Evolutionary conservation across 2,329 filamentous ascomycete species (phyloP).

Genomic region (Myriosclerotinia scirpicola): DNA sequence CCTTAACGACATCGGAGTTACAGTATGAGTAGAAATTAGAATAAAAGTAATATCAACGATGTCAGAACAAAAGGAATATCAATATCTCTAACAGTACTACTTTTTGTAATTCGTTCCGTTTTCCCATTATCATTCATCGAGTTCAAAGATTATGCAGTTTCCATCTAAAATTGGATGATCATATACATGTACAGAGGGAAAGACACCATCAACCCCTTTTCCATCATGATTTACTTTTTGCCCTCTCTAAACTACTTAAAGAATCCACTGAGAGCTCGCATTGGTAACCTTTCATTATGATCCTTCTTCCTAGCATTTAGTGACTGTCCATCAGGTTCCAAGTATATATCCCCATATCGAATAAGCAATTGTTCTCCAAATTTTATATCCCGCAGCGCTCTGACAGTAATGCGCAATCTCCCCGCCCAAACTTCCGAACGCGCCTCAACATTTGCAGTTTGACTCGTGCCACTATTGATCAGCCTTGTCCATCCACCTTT

Average conservation of each 20-base stretch:
- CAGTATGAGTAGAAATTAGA: too few relatives aligned
- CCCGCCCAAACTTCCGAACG: constrained; percentile 18
- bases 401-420: constrained; percentile 14
- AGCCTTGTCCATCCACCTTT: constrained; percentile 22
- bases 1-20: background rate
- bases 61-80: background rate
- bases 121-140: background rate
- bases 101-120: background rate
- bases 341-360: background rate
- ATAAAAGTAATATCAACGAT: too few relatives aligned
- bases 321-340: constrained; percentile 9
- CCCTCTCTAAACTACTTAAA: background rate
- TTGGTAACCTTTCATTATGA: constrained; percentile 1
- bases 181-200: background rate
- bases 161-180: background rate
- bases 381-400: constrained; percentile 14
- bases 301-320: background rate
- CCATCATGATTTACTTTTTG: background rate
- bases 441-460: constrained; percentile 9
- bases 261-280: constrained; percentile 13
- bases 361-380: constrained; percentile 22
- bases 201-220: background rate
- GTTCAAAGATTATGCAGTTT: too few relatives aligned
- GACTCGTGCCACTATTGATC: background rate
- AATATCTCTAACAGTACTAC: background rate